These are phyloP conservation scores for Phaeosphaeriaceae sp. DNA, from an alignment of 2,329 filamentous ascomycete species.

Conservation along the genomic window DNA sequence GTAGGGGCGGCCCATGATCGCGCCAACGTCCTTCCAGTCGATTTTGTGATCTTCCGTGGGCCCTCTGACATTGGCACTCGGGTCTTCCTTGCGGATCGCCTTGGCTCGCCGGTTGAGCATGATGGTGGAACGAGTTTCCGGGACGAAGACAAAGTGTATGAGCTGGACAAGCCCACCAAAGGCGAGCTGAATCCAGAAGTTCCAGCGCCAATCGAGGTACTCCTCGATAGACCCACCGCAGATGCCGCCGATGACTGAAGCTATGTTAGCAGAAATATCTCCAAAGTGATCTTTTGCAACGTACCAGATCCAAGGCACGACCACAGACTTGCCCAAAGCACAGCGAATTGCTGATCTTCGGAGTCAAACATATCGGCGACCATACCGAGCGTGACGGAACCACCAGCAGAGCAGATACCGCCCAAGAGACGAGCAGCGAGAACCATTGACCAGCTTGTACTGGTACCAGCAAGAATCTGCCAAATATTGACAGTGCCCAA, in stretches of 20 bases:
- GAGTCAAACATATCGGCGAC: conserved; percentile 67
- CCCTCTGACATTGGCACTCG: conserved; percentile 63
- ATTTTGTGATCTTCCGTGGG: conserved; percentile 65
- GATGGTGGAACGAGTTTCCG: conserved; percentile 76
- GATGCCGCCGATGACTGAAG: conserved; percentile 77
- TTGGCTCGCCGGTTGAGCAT: conserved; percentile 80
- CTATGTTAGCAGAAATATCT: conserved; percentile 49
- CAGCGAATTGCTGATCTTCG: conserved; percentile 71
- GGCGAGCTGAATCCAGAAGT: conserved; percentile 83
- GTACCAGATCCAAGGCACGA: conserved; percentile 69
- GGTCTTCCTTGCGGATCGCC: conserved; percentile 68
- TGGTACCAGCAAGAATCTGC: conserved; percentile 66
- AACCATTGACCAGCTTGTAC: conserved; percentile 68
- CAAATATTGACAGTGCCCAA: conserved; percentile 77
- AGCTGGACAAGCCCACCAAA: conserved; percentile 73
- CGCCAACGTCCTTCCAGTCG: conserved; percentile 49
- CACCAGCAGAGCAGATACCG: conserved; percentile 62
- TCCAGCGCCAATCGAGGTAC: conserved; percentile 74
- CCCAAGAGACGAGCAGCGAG: conserved; percentile 62
- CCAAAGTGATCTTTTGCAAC: conserved; percentile 37
- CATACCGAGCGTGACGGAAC: conserved; percentile 68
- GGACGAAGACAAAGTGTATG: conserved; percentile 71
- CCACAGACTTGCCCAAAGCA: conserved; percentile 63
- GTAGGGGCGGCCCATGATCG: conserved; percentile 69
- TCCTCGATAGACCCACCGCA: conserved; percentile 76